Evolutionary conservation across 208 protist genomes (phyloP).

Genomic region (Trypanosoma scelopori): DNA sequence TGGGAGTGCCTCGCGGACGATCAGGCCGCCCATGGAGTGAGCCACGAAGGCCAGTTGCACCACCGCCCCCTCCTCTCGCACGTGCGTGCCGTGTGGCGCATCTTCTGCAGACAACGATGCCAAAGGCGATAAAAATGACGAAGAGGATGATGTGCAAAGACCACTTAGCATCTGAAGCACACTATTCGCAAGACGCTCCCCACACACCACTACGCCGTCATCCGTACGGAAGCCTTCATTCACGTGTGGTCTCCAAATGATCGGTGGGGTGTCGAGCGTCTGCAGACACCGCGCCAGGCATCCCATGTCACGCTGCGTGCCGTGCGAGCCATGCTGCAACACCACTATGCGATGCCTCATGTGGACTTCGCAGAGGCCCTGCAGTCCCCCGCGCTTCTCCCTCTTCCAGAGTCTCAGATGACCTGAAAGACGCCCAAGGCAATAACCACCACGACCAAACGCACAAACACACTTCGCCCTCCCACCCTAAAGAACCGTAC

Average conservation of each 20-base stretch:
- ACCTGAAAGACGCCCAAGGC: too few relatives aligned
- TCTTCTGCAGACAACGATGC: too few relatives aligned
- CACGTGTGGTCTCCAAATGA: slow-evolving; percentile 30
- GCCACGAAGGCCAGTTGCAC: slow-evolving; percentile 57
- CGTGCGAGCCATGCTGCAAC: slow-evolving; percentile 68
- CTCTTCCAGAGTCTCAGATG: neutral
- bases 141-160: neutral
- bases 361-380: neutral
- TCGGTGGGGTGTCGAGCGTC: slow-evolving; percentile 1
- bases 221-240: slow-evolving; percentile 40
- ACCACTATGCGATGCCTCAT: slow-evolving; percentile 41
- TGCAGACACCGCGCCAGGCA: slow-evolving; percentile 25
- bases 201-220: slow-evolving; percentile 42
- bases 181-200: slow-evolving; percentile 29
- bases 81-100: neutral
- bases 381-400: neutral
- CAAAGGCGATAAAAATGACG: neutral
- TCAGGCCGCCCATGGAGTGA: slow-evolving; percentile 60
- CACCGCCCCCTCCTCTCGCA: slow-evolving; percentile 1
- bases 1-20: slow-evolving; percentile 58
- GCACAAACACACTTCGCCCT: too few relatives aligned
- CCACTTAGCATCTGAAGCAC: slow-evolving; percentile 7
- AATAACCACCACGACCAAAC: too few relatives aligned
- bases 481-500: neutral
- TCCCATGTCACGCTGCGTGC: slow-evolving; percentile 38